Evolutionary conservation across 148 eudicot species (phyloP).

Genomic region (Hydrangea macrophylla): DNA sequence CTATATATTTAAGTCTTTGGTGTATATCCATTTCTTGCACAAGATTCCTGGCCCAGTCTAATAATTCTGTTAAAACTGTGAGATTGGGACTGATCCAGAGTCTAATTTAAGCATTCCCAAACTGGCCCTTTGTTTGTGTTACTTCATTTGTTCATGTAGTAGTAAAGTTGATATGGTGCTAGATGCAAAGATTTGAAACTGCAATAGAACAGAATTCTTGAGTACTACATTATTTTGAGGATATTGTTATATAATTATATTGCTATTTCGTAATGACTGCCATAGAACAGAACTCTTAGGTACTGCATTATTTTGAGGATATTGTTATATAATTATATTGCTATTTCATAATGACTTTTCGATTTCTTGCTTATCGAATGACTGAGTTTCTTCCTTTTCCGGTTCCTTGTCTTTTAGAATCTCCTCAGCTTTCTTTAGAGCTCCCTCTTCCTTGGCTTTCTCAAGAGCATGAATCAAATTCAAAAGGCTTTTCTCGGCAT

Average conservation of each 20-base stretch:
- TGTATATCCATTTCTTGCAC: neutral
- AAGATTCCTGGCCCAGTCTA: neutral
- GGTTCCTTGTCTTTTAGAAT: neutral
- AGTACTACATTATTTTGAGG: neutral
- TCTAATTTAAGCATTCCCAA: neutral
- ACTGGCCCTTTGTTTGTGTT: neutral
- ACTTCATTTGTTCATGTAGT: neutral
- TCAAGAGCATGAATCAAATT: slow-evolving; percentile 37
- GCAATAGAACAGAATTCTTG: no score
- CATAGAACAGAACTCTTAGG: neutral
- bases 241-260: neutral
- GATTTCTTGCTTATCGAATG: slow-evolving; percentile 13
- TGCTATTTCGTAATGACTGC: neutral
- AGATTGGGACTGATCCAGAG: neutral
- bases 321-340: no score
- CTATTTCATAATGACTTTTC: neutral
- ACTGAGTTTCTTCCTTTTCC: neutral
- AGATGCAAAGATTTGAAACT: neutral
- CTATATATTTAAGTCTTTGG: neutral
- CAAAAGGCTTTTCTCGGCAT: slow-evolving; percentile 29
- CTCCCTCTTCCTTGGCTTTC: slow-evolving; percentile 27
- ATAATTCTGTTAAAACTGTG: neutral
- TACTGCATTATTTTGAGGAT: neutral
- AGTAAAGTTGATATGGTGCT: neutral
- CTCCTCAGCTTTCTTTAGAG: neutral